phyloP scores from a whole-genome alignment of 306 rosid genomes.

The Vigna trinervia region DNA sequence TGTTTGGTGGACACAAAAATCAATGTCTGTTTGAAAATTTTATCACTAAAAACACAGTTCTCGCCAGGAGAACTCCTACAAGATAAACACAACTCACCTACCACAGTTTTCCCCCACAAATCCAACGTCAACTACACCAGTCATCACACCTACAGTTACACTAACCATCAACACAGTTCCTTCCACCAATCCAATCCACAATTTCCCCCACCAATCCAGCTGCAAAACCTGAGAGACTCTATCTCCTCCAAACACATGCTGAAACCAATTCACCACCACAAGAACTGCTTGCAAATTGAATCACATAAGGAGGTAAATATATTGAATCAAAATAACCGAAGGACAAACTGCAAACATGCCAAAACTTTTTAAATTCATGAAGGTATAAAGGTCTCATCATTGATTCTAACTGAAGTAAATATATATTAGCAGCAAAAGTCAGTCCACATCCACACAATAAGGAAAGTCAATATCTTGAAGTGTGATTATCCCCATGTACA shows the following conservation, averaged over 20 bases:
- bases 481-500: constrained; percentile 71
- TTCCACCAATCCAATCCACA: constrained; percentile 62
- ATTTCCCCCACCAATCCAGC: constrained; percentile 62
- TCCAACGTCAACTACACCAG: constrained; percentile 52
- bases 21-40: constrained; percentile 43
- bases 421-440: constrained; percentile 28
- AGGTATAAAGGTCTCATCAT: background rate
- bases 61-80: constrained; percentile 40
- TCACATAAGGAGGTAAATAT: background rate
- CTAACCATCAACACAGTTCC: constrained; percentile 72
- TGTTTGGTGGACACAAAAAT: constrained; percentile 89
- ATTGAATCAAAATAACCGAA: background rate
- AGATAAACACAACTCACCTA: constrained; percentile 48
- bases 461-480: constrained; percentile 82
- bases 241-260: constrained; percentile 21
- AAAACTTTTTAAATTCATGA: background rate
- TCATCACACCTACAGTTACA: constrained; percentile 48
- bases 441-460: constrained; percentile 56
- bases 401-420: background rate
- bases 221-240: constrained; percentile 58
- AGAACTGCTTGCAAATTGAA: background rate
- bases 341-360: background rate
- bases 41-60: constrained; percentile 37
- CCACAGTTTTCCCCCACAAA: constrained; percentile 55
- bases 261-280: constrained; percentile 37